These are phyloP conservation scores for Ilyonectria mors-panacis DNA, from an alignment of 2,329 filamentous ascomycete species.

Conservation along the genomic window DNA sequence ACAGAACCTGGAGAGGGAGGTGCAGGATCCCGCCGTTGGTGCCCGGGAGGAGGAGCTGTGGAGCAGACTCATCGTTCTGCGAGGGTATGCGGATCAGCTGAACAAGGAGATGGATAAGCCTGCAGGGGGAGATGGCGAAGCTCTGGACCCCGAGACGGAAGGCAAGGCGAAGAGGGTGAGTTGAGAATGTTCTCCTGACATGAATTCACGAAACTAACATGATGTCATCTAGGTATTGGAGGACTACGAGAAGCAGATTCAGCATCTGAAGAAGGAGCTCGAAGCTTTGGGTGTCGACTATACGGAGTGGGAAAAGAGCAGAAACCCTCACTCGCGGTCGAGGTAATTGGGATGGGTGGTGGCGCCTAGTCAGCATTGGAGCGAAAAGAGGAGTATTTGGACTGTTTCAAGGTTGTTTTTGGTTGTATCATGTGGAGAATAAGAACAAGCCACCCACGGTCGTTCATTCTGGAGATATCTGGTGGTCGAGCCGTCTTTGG, in stretches of 20 bases:
- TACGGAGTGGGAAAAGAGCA: conserved; percentile 68
- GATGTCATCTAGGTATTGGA: conserved; percentile 74
- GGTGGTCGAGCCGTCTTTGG: conserved; percentile 15
- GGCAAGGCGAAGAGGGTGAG: conserved; percentile 81
- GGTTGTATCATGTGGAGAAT: conserved; percentile 16
- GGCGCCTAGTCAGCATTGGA: conserved; percentile 24
- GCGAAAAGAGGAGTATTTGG: conserved; percentile 29
- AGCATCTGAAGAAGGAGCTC: conserved; percentile 81
- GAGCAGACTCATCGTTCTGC: conserved; percentile 83
- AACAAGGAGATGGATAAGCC: conserved; percentile 82
- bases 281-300: conserved; percentile 74
- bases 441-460: background rate
- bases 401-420: conserved; percentile 25
- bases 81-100: conserved; percentile 80
- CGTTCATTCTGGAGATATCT: background rate
- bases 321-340: conserved; percentile 57
- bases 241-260: conserved; percentile 85
- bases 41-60: conserved; percentile 88
- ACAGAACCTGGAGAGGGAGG: conserved; percentile 75
- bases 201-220: conserved; percentile 31
- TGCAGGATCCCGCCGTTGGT: conserved; percentile 81
- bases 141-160: conserved; percentile 79
- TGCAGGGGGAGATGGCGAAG: conserved; percentile 68
- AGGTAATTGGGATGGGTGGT: conserved; percentile 39
- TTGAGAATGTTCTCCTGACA: conserved; percentile 6